Percentiles rank a stretch among this genome's conserved stretches.
Conservation (phyloP, 768 basidiomycete species). For the Bullera alba region DNA sequence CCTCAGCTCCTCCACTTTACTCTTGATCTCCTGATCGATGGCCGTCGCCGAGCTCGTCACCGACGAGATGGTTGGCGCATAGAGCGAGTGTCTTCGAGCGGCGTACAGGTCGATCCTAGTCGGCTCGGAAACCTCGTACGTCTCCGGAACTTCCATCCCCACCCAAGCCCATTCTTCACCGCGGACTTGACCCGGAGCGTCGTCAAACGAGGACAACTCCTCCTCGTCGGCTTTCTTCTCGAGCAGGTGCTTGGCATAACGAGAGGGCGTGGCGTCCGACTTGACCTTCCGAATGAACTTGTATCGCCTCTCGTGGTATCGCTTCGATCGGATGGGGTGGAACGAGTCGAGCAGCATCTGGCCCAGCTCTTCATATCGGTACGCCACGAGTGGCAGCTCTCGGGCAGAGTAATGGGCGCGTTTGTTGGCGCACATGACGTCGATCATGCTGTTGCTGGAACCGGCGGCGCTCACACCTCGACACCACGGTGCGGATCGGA, state of each 20-base stretch:
- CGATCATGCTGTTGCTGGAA: neutral
- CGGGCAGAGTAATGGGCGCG: conserved; percentile 2
- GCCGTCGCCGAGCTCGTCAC: neutral
- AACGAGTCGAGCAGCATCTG: conserved; percentile 40
- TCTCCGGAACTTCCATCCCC: conserved; percentile 16
- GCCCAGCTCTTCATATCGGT: conserved; percentile 31
- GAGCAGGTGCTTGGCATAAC: conserved; percentile 13
- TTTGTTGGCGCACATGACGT: conserved; percentile 16
- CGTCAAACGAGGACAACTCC: conserved; percentile 9
- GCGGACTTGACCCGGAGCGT: conserved; percentile 15
- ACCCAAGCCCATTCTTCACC: conserved; percentile 30
- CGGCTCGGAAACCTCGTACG: conserved; percentile 7
- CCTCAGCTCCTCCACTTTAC: too few species aligned
- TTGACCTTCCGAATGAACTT: conserved; percentile 37
- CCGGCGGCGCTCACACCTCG: neutral
- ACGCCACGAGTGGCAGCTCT: conserved; percentile 21
- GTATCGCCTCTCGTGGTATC: conserved; percentile 37
- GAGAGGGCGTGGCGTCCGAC: conserved; percentile 20
- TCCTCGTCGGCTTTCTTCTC: conserved; percentile 12
- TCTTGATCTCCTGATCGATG: too few species aligned
- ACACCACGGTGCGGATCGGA: conserved; percentile 26
- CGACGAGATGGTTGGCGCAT: neutral
- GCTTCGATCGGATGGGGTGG: conserved; percentile 32
- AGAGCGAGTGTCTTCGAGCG: too few species aligned
- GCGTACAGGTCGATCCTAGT: conserved; percentile 6